Evolutionary conservation across 805 yeast species (phyloP).

Genomic region (Lipomyces oligophaga): DNA sequence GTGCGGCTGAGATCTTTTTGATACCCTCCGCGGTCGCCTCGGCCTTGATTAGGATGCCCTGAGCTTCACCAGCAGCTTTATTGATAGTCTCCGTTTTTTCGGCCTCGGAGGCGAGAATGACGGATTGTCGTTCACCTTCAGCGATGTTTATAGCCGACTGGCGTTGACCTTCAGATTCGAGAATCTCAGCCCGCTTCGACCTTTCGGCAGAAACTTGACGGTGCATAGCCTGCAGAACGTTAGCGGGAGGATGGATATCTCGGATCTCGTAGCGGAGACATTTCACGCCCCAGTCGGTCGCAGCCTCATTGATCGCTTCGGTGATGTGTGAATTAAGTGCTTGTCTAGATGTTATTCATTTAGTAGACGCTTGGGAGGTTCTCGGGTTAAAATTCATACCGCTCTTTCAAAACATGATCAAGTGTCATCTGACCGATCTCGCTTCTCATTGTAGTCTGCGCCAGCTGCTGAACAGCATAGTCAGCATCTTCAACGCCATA

Average conservation of each 20-base stretch:
- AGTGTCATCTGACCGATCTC: slow-evolving; percentile 80
- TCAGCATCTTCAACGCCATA: slow-evolving; percentile 87
- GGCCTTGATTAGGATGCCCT: slow-evolving; percentile 61
- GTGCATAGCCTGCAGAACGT: slow-evolving; percentile 87
- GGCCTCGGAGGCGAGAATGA: slow-evolving; percentile 75
- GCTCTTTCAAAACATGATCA: slow-evolving; percentile 72
- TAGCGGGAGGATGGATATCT: slow-evolving; percentile 82
- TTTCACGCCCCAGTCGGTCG: slow-evolving; percentile 78
- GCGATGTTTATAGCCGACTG: slow-evolving; percentile 77
- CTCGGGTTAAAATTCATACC: slow-evolving; percentile 35
- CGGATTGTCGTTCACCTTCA: slow-evolving; percentile 71
- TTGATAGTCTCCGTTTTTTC: slow-evolving; percentile 57
- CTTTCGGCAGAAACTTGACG: slow-evolving; percentile 85
- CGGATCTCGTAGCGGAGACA: slow-evolving; percentile 82
- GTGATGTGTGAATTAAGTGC: slow-evolving; percentile 68
- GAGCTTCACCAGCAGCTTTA: slow-evolving; percentile 69
- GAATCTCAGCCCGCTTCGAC: slow-evolving; percentile 79
- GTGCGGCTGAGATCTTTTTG: slow-evolving; percentile 60
- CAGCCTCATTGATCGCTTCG: slow-evolving; percentile 76
- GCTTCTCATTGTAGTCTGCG: slow-evolving; percentile 87
- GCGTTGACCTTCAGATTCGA: slow-evolving; percentile 80
- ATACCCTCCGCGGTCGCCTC: slow-evolving; percentile 73
- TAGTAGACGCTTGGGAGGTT: too few species aligned
- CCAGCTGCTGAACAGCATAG: slow-evolving; percentile 78
- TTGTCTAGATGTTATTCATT: slow-evolving; percentile 38